Base-by-base conservation (phyloP, 2,329 filamentous ascomycete species). In the Hortaea werneckii region DNA sequence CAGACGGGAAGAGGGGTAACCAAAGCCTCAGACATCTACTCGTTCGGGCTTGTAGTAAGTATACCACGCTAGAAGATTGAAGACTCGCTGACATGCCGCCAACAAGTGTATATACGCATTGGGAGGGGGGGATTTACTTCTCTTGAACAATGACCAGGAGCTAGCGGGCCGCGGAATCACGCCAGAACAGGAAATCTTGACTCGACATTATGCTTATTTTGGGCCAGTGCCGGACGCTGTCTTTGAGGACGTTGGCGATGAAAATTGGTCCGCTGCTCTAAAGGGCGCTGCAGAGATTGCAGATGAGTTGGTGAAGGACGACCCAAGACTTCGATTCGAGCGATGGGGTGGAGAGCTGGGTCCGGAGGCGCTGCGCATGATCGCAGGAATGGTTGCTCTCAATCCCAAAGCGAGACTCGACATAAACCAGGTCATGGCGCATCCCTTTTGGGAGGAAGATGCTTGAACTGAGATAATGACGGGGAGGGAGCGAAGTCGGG, bases 1-100 rank as follows among this genome's bases (percentile, higher is more conserved):
- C 62, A 67, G 49, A 63, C 60, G 6, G 61, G 30, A n/a, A 34
- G 62, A 50, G 58, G 49, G 29, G 44, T 63, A 30, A 58, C 53
- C 5, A 63, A 64, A 50, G 60, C 64, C 43, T 67, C 61, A 39
- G 65, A 66, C 44, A 54, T 67, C 11, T 66, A 61, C 56, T 67
- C 63, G 5, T 65, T 66, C 48, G 61, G 62, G 48, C 56, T 67
- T 10, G 59, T 68, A 12, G 63, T 67, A 56, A 58, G 63, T 58
- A 20, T 46, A 11, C 45, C 44, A 47, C 49, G 32, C n/a, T n/a
- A n/a, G n/a, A n/a, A n/a, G n/a, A n/a, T n/a, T 41, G 45, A 29
- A 8, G 27, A 51, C 3, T 3, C 46, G 30, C 49, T 40, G 28
- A 54, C 47, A 35, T 26, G 26, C 50, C 20, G 48, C 43, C 41